Percentiles rank a stretch among this genome's conserved stretches.
These are phyloP conservation scores for Brasilioporus rufonigricans DNA, from an alignment of 768 basidiomycete species.

Conservation along the genomic window DNA sequence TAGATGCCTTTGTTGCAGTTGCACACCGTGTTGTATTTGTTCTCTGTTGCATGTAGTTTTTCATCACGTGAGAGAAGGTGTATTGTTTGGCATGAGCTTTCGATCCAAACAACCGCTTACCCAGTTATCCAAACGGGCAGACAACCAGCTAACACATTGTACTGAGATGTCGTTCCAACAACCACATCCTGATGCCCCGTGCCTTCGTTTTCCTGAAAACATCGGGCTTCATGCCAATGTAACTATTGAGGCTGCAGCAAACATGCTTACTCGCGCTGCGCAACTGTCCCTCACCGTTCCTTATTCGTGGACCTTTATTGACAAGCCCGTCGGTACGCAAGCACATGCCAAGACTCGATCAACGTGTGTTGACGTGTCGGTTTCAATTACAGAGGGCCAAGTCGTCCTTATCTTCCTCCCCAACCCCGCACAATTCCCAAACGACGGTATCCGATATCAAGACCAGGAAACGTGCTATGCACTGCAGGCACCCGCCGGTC, in stretches of 20 bases:
- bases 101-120: slow-evolving; percentile 29
- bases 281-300: slow-evolving; percentile 56
- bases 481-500: slow-evolving; percentile 46
- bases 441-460: slow-evolving; percentile 75
- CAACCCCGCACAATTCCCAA: slow-evolving; percentile 58
- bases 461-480: slow-evolving; percentile 65
- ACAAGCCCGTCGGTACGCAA: slow-evolving; percentile 67
- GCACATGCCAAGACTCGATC: neutral
- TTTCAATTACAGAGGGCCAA: slow-evolving; percentile 52
- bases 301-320: slow-evolving; percentile 72
- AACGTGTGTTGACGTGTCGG: neutral
- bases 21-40: neutral
- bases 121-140: slow-evolving; percentile 10
- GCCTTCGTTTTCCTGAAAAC: slow-evolving; percentile 69
- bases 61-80: slow-evolving; percentile 5
- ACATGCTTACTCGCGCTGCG: slow-evolving; percentile 60
- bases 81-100: slow-evolving; percentile 30
- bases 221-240: slow-evolving; percentile 56
- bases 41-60: neutral
- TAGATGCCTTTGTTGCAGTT: neutral
- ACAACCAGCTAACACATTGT: neutral
- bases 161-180: slow-evolving; percentile 37
- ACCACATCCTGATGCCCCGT: slow-evolving; percentile 58
- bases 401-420: slow-evolving; percentile 66
- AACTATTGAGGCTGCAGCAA: slow-evolving; percentile 53